Base-by-base conservation (phyloP, 768 basidiomycete genomes). In the Rhodotorula graminis region DNA sequence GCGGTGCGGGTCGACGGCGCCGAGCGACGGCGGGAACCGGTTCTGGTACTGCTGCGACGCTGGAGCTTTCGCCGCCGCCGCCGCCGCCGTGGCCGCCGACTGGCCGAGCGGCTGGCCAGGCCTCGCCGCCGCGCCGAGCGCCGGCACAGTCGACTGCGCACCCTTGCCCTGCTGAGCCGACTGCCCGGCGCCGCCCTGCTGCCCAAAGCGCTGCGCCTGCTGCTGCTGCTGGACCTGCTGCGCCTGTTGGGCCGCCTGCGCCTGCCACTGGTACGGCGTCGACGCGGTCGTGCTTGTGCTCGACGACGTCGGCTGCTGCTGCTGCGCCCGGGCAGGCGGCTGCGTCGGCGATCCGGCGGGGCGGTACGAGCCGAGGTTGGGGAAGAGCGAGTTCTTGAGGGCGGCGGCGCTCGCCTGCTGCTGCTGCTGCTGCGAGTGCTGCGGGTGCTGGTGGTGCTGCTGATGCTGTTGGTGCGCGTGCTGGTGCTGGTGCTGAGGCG, bases 211-310 rank as follows among this genome's bases (percentile, higher is more conserved):
- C 31, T 50, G 29, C 19, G 29, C n/a, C 47, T 49, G 46, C n/a
- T 46, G 61, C 31, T 62, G 44, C 18, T 11, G 19, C 61, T 33
- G 61, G 23, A 31, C 47, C 49, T 62, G 61, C 33, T 50, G 47
- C 0, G 63, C 49, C 62, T 64, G 62, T 49, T 64, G 62, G 5
- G 62, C 56, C 21, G 55, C 37, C 27, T 60, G 63, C 19, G 46
- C 33, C 58, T 65, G 64, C 31, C n/a, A 40, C 62, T 40, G 42
- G 27, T 23, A 53, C 59, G 60, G 50, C 29, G 52, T 27, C 37
- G 31, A 19, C 12, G 16, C 37, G 42, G 18, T 40, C 15, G 58
- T 25, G 52, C n/a, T n/a, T 29, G 52, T n/a, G 16, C 52, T 18
- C 14, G 44, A 12, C 44, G 44, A 12, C 44, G 44, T 46, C 44